Evolutionary conservation across 805 yeast species (phyloP).

Genomic region (Wickerhamomyces strasburgensis): DNA sequence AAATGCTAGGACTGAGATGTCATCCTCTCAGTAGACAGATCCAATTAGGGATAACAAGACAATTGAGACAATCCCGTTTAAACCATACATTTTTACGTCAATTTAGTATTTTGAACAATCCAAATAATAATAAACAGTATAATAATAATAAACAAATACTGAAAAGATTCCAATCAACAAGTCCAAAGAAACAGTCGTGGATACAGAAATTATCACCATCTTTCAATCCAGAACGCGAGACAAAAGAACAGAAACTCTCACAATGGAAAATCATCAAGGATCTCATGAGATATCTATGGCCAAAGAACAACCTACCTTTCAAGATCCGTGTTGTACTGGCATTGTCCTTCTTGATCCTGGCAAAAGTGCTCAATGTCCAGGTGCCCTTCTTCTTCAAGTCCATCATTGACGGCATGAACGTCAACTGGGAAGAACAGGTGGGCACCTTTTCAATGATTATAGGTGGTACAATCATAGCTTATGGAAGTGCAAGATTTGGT

Average conservation of each 20-base stretch:
- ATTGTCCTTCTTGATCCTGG: conserved; percentile 61
- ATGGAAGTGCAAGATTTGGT: conserved; percentile 92
- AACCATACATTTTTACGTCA: background rate
- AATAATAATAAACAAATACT: too few relatives aligned
- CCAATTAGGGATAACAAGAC: background rate
- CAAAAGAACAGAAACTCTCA: conserved; percentile 26
- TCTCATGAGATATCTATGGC: conserved; percentile 74
- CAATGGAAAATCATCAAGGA: conserved; percentile 54
- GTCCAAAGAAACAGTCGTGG: background rate
- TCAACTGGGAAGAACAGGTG: conserved; percentile 72
- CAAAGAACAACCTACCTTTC: conserved; percentile 60
- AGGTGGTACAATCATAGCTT: conserved; percentile 69
- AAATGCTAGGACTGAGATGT: too few relatives aligned
- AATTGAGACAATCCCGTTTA: background rate
- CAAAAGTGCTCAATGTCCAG: conserved; percentile 87
- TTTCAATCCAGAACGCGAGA: background rate
- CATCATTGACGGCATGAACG: conserved; percentile 88
- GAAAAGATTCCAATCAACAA: background rate
- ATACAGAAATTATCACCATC: too few relatives aligned
- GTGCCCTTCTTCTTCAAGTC: conserved; percentile 92
- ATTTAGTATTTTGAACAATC: too few relatives aligned
- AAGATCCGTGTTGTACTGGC: conserved; percentile 76
- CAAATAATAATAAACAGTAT: too few relatives aligned
- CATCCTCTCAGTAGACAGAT: too few relatives aligned
- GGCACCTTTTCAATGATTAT: conserved; percentile 60